phyloP scores from a whole-genome alignment of 2,329 filamentous ascomycete genomes.

The Metarhizium humberi region DNA sequence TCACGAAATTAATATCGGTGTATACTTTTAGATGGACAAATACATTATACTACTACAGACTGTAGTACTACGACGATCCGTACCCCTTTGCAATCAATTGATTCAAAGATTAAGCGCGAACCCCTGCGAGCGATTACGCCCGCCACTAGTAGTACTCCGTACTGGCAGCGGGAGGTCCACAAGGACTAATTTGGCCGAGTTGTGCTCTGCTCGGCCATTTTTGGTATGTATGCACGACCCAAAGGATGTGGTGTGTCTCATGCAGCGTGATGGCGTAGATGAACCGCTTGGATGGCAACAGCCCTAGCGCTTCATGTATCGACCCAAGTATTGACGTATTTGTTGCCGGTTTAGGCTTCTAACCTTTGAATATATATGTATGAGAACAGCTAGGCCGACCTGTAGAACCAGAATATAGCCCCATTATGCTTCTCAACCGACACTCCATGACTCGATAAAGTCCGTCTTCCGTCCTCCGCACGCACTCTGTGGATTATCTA shows the following conservation, averaged over 20 bases:
- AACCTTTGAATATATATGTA: not conserved
- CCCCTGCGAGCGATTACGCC: not conserved
- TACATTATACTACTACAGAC: too few species aligned
- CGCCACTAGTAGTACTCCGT: not conserved
- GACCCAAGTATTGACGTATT: not conserved
- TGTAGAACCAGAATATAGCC: too few species aligned
- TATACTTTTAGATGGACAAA: too few species aligned
- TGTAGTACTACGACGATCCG: too few species aligned
- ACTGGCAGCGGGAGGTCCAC: not conserved
- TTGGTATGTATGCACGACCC: not conserved
- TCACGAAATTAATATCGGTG: too few species aligned
- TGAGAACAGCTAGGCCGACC: too few species aligned
- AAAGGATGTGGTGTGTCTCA: not conserved
- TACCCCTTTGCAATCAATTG: not conserved
- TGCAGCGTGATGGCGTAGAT: not conserved
- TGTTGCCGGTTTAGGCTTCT: not conserved
- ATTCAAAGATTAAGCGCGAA: not conserved
- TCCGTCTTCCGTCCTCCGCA: not conserved
- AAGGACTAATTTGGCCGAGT: too few species aligned
- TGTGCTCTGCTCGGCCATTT: not conserved
- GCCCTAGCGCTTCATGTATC: conserved; percentile 8
- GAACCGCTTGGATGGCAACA: not conserved
- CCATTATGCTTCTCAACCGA: too few species aligned
- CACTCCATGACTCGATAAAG: too few species aligned
- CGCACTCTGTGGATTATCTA: not conserved